Base-by-base conservation (phyloP, 1,139 yeast species). In the Kurtzmaniella quercitrusa region DNA sequence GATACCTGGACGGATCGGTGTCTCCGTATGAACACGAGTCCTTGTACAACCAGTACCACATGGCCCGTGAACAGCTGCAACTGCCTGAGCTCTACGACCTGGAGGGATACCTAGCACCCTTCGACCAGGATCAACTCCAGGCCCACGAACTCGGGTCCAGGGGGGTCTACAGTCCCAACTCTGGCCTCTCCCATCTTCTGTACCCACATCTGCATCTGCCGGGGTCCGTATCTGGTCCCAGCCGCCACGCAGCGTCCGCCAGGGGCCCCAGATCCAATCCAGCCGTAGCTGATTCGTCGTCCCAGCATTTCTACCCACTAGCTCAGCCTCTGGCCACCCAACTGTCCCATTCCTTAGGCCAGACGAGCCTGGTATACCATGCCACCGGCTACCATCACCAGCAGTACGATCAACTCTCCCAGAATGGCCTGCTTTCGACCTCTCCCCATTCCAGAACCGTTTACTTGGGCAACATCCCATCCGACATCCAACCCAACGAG, bases 401-500 rank as follows among this genome's bases (percentile, higher is more conserved):
- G 3, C 46, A 33, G 37, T 29, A 38, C 11, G 33, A 27, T 10
- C 34, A 38, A 38, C 23, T 10, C 12, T 14, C 25, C 16, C 34
- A 17, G 11, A 21, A 21, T 21, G 23, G 23, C 16, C 41, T 12
- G 34, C 34, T 24, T 51, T 48, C 57, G 15, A 43, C 59, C 21
- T 68, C 70, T 23, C 85, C 85, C 1, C 89, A 90, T 25, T 82
- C 89, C 16, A 77, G 97, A 60, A 89, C 98, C 0, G 95, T 93
- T 7, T 89, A 90, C 60, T 70, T 93, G 54, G 97, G 97, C 11
- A 90, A 89, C 58, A 77, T 93, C 38, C 97, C 98, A 1, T 66
- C 75, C n/a, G 88, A 85, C 51, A 75, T 90, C 46, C 80, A 90
- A 24, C 82, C 94, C 3, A 82, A 85, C 55, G 96, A 89, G 56